Conservation (phyloP, 176 grass and related monocot genomes). For the Zea luxurians region DNA sequence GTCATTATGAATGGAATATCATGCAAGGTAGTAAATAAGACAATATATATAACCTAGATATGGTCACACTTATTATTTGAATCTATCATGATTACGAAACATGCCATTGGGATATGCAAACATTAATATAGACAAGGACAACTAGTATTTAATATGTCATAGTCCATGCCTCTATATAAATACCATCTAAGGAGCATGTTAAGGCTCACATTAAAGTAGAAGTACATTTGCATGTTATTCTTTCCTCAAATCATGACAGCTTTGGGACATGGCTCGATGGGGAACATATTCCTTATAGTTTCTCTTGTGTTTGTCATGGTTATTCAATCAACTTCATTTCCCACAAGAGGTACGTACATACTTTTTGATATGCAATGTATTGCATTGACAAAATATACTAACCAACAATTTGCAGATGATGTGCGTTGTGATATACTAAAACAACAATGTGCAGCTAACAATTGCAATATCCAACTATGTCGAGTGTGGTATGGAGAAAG, state of each 20-base stretch:
- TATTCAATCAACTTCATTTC: not conserved
- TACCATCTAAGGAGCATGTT: not conserved
- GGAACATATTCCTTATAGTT: not conserved
- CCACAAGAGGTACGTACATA: not conserved
- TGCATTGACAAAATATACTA: not conserved
- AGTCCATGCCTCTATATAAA: slow-evolving; percentile 4
- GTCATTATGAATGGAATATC: no score
- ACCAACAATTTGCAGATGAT: not conserved
- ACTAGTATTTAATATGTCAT: not conserved
- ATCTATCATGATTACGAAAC: no score
- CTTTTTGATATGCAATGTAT: not conserved
- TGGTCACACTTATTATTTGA: no score
- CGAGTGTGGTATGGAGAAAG: not conserved
- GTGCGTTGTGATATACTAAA: not conserved
- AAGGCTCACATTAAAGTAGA: not conserved
- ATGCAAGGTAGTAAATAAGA: no score
- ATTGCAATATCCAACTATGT: not conserved
- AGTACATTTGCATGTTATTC: not conserved
- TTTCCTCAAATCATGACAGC: not conserved
- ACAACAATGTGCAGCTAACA: not conserved
- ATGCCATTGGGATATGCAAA: no score
- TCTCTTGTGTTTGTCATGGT: not conserved
- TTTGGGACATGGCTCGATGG: not conserved
- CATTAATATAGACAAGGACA: not conserved
- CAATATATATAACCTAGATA: no score